phyloP scores from a whole-genome alignment of 306 rosid genomes.

The Pyrus communis region DNA sequence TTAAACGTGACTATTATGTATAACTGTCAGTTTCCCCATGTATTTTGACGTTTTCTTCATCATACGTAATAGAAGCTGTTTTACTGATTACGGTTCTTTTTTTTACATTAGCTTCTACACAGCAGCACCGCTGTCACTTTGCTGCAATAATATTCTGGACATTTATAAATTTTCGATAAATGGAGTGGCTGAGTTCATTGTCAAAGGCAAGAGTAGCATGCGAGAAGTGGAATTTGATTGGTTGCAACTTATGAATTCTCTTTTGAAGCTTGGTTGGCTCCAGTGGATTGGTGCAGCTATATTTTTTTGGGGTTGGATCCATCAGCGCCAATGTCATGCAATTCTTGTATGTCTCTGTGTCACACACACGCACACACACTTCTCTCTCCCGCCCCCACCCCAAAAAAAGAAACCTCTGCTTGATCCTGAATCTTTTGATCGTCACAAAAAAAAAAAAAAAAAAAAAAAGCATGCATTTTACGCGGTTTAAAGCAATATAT shows the following conservation, averaged over 20 bases:
- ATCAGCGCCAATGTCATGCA: constrained; percentile 63
- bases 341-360: constrained; percentile 59
- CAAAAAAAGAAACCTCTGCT: too few species aligned
- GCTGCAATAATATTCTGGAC: constrained; percentile 56
- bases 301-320: constrained; percentile 83
- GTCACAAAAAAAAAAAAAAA: too few species aligned
- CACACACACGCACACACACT: background rate
- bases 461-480: too few species aligned
- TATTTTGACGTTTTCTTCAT: background rate
- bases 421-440: too few species aligned
- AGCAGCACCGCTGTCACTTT: constrained; percentile 82
- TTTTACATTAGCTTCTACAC: constrained; percentile 66
- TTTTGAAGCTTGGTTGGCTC: constrained; percentile 62
- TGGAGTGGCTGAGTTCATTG: constrained; percentile 52
- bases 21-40: background rate
- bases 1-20: background rate
- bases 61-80: background rate
- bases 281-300: constrained; percentile 68
- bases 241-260: constrained; percentile 48
- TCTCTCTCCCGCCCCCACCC: background rate
- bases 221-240: constrained; percentile 38
- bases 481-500: background rate
- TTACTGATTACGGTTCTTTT: constrained; percentile 29
- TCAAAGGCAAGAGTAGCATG: constrained; percentile 63
- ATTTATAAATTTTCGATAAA: constrained; percentile 36